Base-by-base conservation (phyloP, 108 stramenopile genomes). In the Pelagomonas calceolata region DNA sequence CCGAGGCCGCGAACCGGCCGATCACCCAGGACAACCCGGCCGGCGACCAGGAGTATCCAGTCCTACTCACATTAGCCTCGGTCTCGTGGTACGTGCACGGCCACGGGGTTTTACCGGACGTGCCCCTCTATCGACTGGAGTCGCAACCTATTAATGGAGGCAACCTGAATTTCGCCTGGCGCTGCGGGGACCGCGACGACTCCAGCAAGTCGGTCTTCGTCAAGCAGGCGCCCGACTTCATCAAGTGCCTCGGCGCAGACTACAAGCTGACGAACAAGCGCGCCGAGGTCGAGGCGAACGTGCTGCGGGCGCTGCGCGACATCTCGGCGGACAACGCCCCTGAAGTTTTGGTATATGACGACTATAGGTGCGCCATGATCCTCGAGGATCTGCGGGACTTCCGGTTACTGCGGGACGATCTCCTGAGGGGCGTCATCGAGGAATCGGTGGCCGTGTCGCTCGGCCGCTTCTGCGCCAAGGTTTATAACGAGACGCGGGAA, bases 141-240 rank as follows among this genome's bases (percentile, higher is more conserved):
- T n/a, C n/a, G n/a, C 65, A n/a, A n/a, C 66, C 34, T 34, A 91
- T 91, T 72, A 65, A 73, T 44, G 90, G 90, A 16, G 90, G 90
- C 39, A 91, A 91, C 73, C 85, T 91, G 36, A 91, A 91, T 72
- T 91, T 86, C 70, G 88, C 90, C 66, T 91, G 85, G 85, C 69
- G 84, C 88, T 26, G 73, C 73, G 5, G 71, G 79, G 33, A 43
- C 17, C n/a, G n/a, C n/a, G 26, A 5, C 4, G 5, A 4, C 4
- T 31, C 17, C 12, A 65, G 67, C 39, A 68, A 12, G 31, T 69
- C 75, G 34, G 77, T 91, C 34, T 91, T 91, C 78, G 78, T 91
- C 31, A 91, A 91, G 71, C 86, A 89, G 73, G 90, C 90, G 21
- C 90, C 90, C 0, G 90, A 91, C 76, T 91, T 85, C 73, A 85